Evolutionary conservation across 164 flowering plant genomes (phyloP).

Genomic region (Nelumbo lutea): DNA sequence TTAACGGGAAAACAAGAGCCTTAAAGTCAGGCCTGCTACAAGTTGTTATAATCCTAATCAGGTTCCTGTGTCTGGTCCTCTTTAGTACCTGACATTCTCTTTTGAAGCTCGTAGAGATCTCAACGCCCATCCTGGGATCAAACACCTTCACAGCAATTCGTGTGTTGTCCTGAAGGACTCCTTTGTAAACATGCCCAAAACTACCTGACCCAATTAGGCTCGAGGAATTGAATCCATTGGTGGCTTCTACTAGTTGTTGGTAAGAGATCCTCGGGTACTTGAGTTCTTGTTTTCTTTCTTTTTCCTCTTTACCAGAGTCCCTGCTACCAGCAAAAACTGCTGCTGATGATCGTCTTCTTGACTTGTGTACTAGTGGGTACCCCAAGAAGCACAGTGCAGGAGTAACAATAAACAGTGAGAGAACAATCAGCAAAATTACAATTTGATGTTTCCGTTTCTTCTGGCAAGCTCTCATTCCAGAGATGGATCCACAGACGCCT

Average conservation of each 20-base stretch:
- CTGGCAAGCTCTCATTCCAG: conserved; percentile 30
- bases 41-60: conserved; percentile 46
- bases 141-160: conserved; percentile 44
- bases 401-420: too few species aligned
- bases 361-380: too few species aligned
- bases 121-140: conserved; percentile 18
- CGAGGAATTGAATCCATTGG: conserved; percentile 31
- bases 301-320: too few species aligned
- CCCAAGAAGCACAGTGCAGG: too few species aligned
- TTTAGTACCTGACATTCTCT: conserved; percentile 49
- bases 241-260: conserved; percentile 37
- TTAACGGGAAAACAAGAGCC: conserved; percentile 46
- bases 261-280: conserved; percentile 36
- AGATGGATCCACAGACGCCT: conserved; percentile 36
- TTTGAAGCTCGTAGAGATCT: conserved; percentile 38
- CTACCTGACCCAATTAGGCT: conserved; percentile 40
- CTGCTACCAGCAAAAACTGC: too few species aligned
- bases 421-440: too few species aligned
- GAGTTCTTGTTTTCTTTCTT: neutral
- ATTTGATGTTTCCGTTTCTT: neutral
- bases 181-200: conserved; percentile 42
- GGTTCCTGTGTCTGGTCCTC: conserved; percentile 47
- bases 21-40: conserved; percentile 48
- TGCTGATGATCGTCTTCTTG: too few species aligned
- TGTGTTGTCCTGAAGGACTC: conserved; percentile 33